Conservation (phyloP, 1,284 basidiomycete genomes). For the Bondarzewia mesenterica region DNA sequence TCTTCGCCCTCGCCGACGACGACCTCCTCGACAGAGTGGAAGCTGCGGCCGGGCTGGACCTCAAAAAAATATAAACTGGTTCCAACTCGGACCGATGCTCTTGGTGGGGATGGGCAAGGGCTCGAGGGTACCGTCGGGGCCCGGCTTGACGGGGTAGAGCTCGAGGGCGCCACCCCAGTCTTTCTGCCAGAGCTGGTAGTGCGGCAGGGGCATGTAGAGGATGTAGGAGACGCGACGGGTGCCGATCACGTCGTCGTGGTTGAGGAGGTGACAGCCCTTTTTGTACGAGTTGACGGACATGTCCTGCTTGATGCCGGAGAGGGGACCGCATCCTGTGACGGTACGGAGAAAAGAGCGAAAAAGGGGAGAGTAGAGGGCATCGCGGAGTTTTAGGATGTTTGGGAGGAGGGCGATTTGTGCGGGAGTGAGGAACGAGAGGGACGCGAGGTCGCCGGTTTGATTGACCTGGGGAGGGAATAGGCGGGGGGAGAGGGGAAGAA, state of each 20-base stretch:
- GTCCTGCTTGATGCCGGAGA: constrained; percentile 91
- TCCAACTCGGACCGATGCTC: constrained; percentile 80
- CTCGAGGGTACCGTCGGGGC: constrained; percentile 45
- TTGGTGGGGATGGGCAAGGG: constrained; percentile 56
- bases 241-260: constrained; percentile 98
- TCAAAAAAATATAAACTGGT: constrained; percentile 97
- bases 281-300: constrained; percentile 94
- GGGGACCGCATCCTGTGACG: constrained; percentile 90
- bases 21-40: constrained; percentile 97
- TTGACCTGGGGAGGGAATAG: constrained; percentile 61
- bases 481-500: neutral
- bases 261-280: constrained; percentile 86
- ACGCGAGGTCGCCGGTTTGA: constrained; percentile 96
- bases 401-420: constrained; percentile 76
- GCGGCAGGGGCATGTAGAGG: constrained; percentile 90
- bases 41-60: constrained; percentile 84
- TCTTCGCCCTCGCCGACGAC: constrained; percentile 69
- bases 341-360: constrained; percentile 83
- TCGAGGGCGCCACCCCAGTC: constrained; percentile 94
- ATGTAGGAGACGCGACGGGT: constrained; percentile 94
- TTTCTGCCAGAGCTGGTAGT: constrained; percentile 58
- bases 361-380: constrained; percentile 84
- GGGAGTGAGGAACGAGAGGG: constrained; percentile 76
- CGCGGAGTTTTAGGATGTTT: constrained; percentile 73
- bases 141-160: constrained; percentile 70